Evolutionary conservation across 495 filamentous ascomycete genomes (phyloP).

Genomic region (Pyrenula massariospora): DNA sequence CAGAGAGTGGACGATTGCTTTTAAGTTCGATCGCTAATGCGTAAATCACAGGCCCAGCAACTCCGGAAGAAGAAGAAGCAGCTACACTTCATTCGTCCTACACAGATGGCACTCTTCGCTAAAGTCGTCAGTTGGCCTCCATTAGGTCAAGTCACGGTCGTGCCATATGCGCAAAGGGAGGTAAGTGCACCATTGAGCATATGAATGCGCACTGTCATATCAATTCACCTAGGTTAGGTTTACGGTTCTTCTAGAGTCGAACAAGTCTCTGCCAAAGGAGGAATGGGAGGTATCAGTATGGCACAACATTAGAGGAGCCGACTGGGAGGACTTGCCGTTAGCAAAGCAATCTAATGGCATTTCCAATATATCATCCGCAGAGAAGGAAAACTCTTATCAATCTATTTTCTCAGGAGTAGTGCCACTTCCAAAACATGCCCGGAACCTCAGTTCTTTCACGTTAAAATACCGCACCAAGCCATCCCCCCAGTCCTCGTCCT

Average conservation of each 20-base stretch:
- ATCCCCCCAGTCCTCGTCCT: slow-evolving; percentile 27
- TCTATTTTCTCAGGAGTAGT: slow-evolving; percentile 26
- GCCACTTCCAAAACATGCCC: slow-evolving; percentile 19
- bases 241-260: slow-evolving; percentile 61
- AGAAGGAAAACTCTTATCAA: slow-evolving; percentile 17
- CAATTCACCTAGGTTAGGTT: slow-evolving; percentile 35
- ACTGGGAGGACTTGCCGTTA: slow-evolving; percentile 38
- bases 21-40: too few species aligned
- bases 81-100: slow-evolving; percentile 24
- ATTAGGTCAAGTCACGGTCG: slow-evolving; percentile 54
- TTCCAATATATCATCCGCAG: slow-evolving; percentile 22
- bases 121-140: slow-evolving; percentile 50
- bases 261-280: slow-evolving; percentile 37
- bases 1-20: too few species aligned
- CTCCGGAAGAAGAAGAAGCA: slow-evolving; percentile 8
- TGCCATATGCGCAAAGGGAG: slow-evolving; percentile 23
- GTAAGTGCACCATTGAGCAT: slow-evolving; percentile 7
- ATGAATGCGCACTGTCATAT: too few species aligned
- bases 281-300: slow-evolving; percentile 66
- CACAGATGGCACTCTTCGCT: slow-evolving; percentile 38
- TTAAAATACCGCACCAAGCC: slow-evolving; percentile 53
- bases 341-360: slow-evolving; percentile 17
- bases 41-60: too few species aligned
- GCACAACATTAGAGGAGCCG: slow-evolving; percentile 45
- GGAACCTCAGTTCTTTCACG: slow-evolving; percentile 51